Conservation (phyloP, 495 filamentous ascomycete genomes). For the Penicillium cinerascens region DNA sequence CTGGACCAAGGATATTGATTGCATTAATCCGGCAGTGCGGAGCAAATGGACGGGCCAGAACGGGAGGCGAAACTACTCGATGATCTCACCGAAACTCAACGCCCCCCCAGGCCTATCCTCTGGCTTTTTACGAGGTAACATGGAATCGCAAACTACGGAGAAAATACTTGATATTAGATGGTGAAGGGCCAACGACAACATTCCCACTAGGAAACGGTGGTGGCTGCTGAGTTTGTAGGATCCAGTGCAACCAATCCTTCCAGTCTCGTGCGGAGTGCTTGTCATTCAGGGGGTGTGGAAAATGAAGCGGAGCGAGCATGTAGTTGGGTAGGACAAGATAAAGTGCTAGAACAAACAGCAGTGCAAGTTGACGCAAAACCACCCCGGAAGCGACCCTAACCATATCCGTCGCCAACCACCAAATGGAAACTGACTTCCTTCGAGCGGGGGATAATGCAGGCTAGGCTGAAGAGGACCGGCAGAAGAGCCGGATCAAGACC, state of each 20-base stretch:
- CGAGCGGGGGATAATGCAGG: slow-evolving; percentile 5
- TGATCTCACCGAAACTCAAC: slow-evolving; percentile 19
- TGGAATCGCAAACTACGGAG: too few species aligned
- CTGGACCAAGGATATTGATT: too few species aligned
- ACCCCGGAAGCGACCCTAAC: slow-evolving; percentile 54
- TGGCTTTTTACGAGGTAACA: too few species aligned
- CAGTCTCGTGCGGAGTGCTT: neutral
- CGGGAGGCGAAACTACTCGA: slow-evolving; percentile 10
- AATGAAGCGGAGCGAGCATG: neutral
- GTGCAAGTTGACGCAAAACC: slow-evolving; percentile 45
- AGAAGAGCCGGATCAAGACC: slow-evolving; percentile 9
- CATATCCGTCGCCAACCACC: slow-evolving; percentile 48
- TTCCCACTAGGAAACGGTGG: neutral
- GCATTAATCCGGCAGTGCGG: too few species aligned
- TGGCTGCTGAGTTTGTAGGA: neutral
- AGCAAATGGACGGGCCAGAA: slow-evolving; percentile 7
- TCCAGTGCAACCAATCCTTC: too few species aligned
- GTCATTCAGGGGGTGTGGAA: neutral
- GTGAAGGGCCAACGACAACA: neutral
- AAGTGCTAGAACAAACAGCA: slow-evolving; percentile 9
- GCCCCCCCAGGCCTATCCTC: too few species aligned
- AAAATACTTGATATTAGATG: slow-evolving; percentile 8
- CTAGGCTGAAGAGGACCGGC: slow-evolving; percentile 1
- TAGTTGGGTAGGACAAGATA: slow-evolving; percentile 11
- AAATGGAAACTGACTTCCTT: slow-evolving; percentile 9